Base-by-base conservation (phyloP, 2,329 filamentous ascomycete genomes). In the Colletotrichum shisoi region DNA sequence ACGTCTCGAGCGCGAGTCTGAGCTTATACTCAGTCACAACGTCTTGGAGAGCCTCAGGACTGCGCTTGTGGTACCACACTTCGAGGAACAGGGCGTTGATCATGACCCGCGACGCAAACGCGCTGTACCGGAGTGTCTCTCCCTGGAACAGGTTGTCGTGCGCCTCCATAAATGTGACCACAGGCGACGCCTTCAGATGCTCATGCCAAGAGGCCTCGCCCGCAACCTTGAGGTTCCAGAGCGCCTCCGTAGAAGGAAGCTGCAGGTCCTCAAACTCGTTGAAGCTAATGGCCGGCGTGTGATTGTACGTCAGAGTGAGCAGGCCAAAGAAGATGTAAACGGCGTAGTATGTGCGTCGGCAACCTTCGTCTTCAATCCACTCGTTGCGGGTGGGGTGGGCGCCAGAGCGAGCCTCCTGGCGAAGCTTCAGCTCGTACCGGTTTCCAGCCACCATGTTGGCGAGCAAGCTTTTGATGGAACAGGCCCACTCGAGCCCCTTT, bases 361-460 rank as follows among this genome's bases (percentile, higher is more conserved):
- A 97, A 57, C 94, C 93, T 79, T 99, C 95, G 75, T 99, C 95
- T 74, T 96, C 93, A 51, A 98, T 89, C 95, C 95, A 99, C 76
- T 98, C 93, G 17, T 90, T 86, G 64, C 94, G 92, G 45, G 87
- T 92, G 1, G 94, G 93, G 69, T 86, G 85, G 34, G 87, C 84
- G 51, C 87, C 89, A 73, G 92, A 90, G 63, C 95, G 92, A 69
- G 91, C 93, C 75, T 98, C 94, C 62, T 92, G 91, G 19, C 95
- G 91, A 69, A 97, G 86, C 84, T 97, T 97, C 68, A 98, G 83
- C 80, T 99, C 95, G 77, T 98, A 98, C 57, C 93, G 89, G 76
- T 97, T 98, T 67, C 95, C 95, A 66, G 94, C 93, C 64, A 99
- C 95, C 94, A 99, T 98, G 80, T 98, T 98, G 71, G 94, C 94